Conservation (phyloP, 805 yeast genomes). For the Candida taoyuanica region DNA sequence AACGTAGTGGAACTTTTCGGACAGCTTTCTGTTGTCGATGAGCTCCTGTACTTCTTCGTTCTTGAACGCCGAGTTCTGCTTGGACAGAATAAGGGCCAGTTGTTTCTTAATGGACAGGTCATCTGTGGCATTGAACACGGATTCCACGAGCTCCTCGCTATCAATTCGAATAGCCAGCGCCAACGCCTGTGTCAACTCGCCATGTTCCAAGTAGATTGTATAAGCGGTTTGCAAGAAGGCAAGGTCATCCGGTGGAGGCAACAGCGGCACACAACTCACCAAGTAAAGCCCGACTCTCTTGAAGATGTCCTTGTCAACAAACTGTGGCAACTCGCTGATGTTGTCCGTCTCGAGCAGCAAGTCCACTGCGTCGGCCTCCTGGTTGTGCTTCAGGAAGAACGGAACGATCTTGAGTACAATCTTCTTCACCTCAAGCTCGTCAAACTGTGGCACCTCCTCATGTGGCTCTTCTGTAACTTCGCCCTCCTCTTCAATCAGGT, state of each 20-base stretch:
- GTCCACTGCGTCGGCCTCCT: constrained; percentile 98
- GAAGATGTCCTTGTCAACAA: constrained; percentile 78
- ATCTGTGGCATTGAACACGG: constrained; percentile 76
- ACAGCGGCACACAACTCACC: constrained; percentile 92
- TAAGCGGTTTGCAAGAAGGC: constrained; percentile 85
- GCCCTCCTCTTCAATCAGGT: constrained; percentile 38
- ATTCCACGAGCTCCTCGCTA: constrained; percentile 67
- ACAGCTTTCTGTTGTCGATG: constrained; percentile 71
- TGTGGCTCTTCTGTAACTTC: constrained; percentile 13
- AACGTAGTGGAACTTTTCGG: constrained; percentile 75
- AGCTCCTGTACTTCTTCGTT: constrained; percentile 76
- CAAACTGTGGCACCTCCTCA: constrained; percentile 19
- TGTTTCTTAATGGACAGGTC: constrained; percentile 80
- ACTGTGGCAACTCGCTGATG: constrained; percentile 76
- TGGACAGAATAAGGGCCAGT: constrained; percentile 82
- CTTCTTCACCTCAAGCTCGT: constrained; percentile 44
- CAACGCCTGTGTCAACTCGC: constrained; percentile 84
- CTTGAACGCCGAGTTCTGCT: constrained; percentile 79
- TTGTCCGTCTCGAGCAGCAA: constrained; percentile 83
- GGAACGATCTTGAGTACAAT: constrained; percentile 80
- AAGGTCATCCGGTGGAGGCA: constrained; percentile 92
- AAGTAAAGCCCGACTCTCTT: constrained; percentile 90
- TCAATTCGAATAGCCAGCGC: constrained; percentile 86
- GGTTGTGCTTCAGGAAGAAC: constrained; percentile 87
- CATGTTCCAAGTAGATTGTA: constrained; percentile 73